phyloP scores from a whole-genome alignment of 2,329 filamentous ascomycete species.

The Hypoxylon sp. region DNA sequence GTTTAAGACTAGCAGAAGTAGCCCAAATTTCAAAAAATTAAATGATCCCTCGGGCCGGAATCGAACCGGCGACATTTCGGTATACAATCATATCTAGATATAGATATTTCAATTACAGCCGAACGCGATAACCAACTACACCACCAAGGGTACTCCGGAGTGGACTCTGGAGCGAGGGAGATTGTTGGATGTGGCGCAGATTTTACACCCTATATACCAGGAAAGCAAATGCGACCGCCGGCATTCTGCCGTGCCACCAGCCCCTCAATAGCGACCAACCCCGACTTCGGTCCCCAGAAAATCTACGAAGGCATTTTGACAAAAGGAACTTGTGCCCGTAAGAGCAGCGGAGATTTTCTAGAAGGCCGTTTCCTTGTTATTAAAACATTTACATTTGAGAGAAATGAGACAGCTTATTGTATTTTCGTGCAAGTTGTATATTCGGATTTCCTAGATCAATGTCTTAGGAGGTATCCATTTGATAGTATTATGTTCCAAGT shows the following conservation, averaged over 20 bases:
- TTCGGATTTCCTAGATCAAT: neutral
- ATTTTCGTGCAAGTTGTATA: neutral
- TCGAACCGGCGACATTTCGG: slow-evolving; percentile 47
- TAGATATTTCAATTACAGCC: slow-evolving; percentile 40
- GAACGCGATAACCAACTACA: slow-evolving; percentile 48
- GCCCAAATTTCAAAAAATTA: slow-evolving; percentile 17
- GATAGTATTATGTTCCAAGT: neutral
- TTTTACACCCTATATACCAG: slow-evolving; percentile 1
- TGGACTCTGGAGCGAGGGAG: slow-evolving; percentile 29
- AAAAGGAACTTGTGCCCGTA: neutral
- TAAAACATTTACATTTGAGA: no score
- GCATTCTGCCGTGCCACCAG: neutral
- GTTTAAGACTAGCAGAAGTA: no score
- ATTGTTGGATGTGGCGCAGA: neutral
- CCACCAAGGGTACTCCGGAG: slow-evolving; percentile 38
- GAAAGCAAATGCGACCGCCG: neutral
- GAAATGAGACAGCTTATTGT: no score
- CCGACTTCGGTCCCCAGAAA: neutral
- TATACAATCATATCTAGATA: slow-evolving; percentile 26
- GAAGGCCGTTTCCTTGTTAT: no score
- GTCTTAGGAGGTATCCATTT: neutral
- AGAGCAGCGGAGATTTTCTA: no score
- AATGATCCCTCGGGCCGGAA: slow-evolving; percentile 45
- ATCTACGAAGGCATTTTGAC: neutral
- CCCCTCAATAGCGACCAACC: no score